Base-by-base conservation (phyloP, 306 rosid genomes). In the Albizia julibrissin region DNA sequence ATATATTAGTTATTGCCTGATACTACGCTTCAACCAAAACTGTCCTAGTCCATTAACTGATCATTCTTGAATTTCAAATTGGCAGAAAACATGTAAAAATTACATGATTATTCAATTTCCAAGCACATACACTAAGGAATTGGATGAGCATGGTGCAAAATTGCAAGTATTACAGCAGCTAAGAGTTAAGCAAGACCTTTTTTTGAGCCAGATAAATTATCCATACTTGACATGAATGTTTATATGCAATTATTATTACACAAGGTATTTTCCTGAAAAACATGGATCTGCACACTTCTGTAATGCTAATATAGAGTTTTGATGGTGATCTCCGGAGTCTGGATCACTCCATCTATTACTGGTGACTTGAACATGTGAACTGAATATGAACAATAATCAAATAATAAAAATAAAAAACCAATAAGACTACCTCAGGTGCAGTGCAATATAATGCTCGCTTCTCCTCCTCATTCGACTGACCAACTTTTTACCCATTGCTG, bases 351-450 rank as follows among this genome's bases (percentile, higher is more conserved):
- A 67, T 8, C 44, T 37, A 27, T 68, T 37, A 18, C 27, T 16
- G 39, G 72, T 52, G 56, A 78, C 80, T 58, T 22, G 71, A 61
- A 31, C 47, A 47, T 76, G 79, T 59, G 18, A 64, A 81, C 27
- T 73, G 71, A 76, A 72, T 69, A 27, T 56, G 80, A 70, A 29
- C 54, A 59, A 71, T 59, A 80, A 64, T 16, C 58, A 77, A 22
- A 52, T 37, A 73, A 77, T 27, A 86, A 44, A 71, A 78, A 65
- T 62, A 46, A 54, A 78, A 64, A 75, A 46, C 47, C 74, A 84
- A 83, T 69, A 75, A 85, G 69, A 49, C 71, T 85, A 93, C 99
- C 99, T 96, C 87, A 96, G 86, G 87, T 96, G 99, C 86, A 96
- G 88, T 26, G 98, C 88, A 39, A 96, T 92, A 77, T 84, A 96